Evolutionary conservation across 129 eudicot species (phyloP), one percentile per base, ranked within the genome.

Genomic region (Artemisia annua): DNA sequence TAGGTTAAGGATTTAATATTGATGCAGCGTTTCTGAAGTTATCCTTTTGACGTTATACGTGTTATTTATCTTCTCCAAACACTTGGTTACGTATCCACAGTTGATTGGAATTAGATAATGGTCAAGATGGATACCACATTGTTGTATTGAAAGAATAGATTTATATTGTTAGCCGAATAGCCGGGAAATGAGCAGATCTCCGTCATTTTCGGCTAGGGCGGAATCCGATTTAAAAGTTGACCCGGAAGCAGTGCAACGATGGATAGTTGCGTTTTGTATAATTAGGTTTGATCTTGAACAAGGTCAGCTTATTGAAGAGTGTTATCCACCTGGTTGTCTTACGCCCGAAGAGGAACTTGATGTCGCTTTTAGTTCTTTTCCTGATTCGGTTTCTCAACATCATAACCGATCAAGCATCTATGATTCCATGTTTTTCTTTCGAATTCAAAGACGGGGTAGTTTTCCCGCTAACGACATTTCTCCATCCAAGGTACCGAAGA

Each of bases 351-450:
- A 94, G 85, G 99, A 94, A 77, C 96, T 94, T 24, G 99, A 82
- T 72, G 80, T 89, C 51, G 90, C 97, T 35, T 90, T 87, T 70
- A 94, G 86, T 78, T 94, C 99, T 13, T 94, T 94, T 61, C 99
- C 99, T 10, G 99, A 94, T 90, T 94, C 99, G 30, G 97, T 94
- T 73, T 94, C 99, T 20, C 99, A 90, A 73, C 77, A 90, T 69
- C 97, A 94, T 78, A 90, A 90, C 50, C 87, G 92, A 20, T 94
- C 96, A 26, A 90, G 97, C 87, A 90, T 90, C 73, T 97, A 90
- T 75, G 99, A 94, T 57, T 84, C 89, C 68, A 90, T 94, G 78
- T 90, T 94, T 83, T 94, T 94, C 86, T 94, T 94, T 66, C 84
- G 99, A 75, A 81, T 78, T 19, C 85, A 77, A 70, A 85, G 91